A percentile compares a stretch with the other conserved stretches of the same genome.
These are phyloP conservation scores for Russula virescens DNA, from an alignment of 768 basidiomycete species.

Conservation along the genomic window DNA sequence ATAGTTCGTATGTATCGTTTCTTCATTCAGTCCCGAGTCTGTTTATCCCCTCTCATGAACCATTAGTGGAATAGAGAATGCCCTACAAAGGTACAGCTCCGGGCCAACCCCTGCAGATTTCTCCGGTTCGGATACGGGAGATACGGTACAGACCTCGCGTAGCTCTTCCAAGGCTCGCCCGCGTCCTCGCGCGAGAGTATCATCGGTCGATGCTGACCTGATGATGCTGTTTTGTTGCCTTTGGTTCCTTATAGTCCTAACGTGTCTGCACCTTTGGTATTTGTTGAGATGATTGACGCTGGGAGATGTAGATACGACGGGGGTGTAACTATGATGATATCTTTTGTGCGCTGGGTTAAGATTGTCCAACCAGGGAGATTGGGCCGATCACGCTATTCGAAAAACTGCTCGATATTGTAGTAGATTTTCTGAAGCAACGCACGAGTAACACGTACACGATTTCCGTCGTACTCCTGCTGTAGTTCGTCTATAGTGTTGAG, in stretches of 20 bases:
- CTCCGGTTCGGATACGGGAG: too few species aligned
- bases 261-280: conserved; percentile 53
- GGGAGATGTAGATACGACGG: neutral
- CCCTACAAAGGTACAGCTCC: conserved; percentile 49
- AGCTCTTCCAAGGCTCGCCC: too few species aligned
- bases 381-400: too few species aligned
- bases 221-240: conserved; percentile 58
- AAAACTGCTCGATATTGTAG: too few species aligned
- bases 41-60: conserved; percentile 4
- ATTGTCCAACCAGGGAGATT: too few species aligned
- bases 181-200: conserved; percentile 32
- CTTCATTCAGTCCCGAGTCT: neutral
- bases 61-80: conserved; percentile 53
- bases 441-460: too few species aligned
- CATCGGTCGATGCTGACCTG: conserved; percentile 50
- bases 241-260: too few species aligned
- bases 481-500: too few species aligned
- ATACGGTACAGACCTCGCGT: too few species aligned
- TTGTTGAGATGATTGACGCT: conserved; percentile 25
- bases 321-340: neutral
- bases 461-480: too few species aligned
- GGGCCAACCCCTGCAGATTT: conserved; percentile 30
- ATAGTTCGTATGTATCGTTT: conserved; percentile 46
- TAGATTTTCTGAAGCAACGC: too few species aligned
- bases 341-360: too few species aligned